phyloP scores from a whole-genome alignment of 441 rosid genomes.

The Adansonia madagascariensis region DNA sequence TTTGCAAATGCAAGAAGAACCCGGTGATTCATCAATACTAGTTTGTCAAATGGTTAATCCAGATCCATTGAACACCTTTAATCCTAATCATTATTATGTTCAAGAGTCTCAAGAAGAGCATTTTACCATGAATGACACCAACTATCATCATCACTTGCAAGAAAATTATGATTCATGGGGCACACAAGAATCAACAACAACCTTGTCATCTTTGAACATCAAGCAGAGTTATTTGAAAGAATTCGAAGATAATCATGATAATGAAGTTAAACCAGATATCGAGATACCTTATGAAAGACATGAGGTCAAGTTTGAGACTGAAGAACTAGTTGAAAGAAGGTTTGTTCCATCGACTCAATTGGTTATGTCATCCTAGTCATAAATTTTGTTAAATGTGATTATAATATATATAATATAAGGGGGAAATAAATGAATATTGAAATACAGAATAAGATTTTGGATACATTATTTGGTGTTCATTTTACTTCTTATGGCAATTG shows the following conservation, averaged over 20 bases:
- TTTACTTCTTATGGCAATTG: neutral
- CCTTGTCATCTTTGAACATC: conserved; percentile 39
- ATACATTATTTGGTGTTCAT: neutral
- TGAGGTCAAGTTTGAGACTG: conserved; percentile 54
- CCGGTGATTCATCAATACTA: conserved; percentile 30
- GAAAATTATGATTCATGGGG: conserved; percentile 46
- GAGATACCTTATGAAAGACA: conserved; percentile 46
- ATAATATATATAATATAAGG: neutral
- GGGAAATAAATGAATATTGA: neutral
- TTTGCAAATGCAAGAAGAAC: conserved; percentile 40
- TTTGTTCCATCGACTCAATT: conserved; percentile 57
- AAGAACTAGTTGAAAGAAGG: conserved; percentile 50
- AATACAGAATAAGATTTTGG: neutral
- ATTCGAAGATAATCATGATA: conserved; percentile 37
- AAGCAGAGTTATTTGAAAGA: conserved; percentile 40
- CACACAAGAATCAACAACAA: conserved; percentile 42
- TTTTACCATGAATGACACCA: conserved; percentile 17
- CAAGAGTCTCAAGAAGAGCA: conserved; percentile 34
- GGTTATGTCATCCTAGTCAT: conserved; percentile 54
- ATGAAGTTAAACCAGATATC: conserved; percentile 48
- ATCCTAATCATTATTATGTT: conserved; percentile 34
- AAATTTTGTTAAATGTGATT: neutral
- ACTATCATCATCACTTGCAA: conserved; percentile 30
- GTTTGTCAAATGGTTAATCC: conserved; percentile 40
- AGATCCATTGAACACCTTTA: conserved; percentile 37